Base-by-base conservation (phyloP, 139 green algal genomes). In the Chlorokybus atmophyticus region DNA sequence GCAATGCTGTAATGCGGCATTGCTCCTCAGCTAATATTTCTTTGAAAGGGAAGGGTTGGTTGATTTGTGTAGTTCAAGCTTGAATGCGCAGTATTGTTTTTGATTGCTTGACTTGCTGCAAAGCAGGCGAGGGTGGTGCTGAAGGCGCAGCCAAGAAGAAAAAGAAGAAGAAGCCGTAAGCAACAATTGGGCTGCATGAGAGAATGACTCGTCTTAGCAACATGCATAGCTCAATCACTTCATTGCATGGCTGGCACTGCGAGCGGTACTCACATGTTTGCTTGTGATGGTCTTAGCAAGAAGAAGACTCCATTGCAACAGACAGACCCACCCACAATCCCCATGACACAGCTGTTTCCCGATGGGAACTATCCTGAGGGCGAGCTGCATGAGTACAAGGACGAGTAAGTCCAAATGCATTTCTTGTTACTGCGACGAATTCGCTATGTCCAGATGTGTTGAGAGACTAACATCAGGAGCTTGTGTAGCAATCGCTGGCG, bases 261-360 rank as follows among this genome's bases (percentile, higher is more conserved):
- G 29, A 41, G 14, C 31, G 14, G 25, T 14, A 49, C 48, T 10
- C 24, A 14, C 29, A 14, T 14, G 10, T 38, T 14, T 38, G 10
- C 23, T 14, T 55, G 23, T 10, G 29, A 14, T 55, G 23, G 10
- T 55, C 23, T 55, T 3, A 63, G 28, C 24, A 72, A 74, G 52
- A 78, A 76, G 60, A 77, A 75, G 48, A 60, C 42, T n/a, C 32
- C 29, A 14, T 26, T 42, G 53, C 29, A 75, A 40, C 91, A 98
- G 68, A 97, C 91, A 1, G 69, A 78, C 21, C 91, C 91, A 0
- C 91, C 91, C 23, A 81, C 55, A 19, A 69, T 99, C 3, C 88
- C 90, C 0, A 75, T 98, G 2, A 65, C 68, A 19, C 29, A 87
- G 42, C 72, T 99, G 0, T 97, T 93, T 71, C 80, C 81, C 4